Conservation (phyloP, 495 filamentous ascomycete species). For the Lophium mytilinum region DNA sequence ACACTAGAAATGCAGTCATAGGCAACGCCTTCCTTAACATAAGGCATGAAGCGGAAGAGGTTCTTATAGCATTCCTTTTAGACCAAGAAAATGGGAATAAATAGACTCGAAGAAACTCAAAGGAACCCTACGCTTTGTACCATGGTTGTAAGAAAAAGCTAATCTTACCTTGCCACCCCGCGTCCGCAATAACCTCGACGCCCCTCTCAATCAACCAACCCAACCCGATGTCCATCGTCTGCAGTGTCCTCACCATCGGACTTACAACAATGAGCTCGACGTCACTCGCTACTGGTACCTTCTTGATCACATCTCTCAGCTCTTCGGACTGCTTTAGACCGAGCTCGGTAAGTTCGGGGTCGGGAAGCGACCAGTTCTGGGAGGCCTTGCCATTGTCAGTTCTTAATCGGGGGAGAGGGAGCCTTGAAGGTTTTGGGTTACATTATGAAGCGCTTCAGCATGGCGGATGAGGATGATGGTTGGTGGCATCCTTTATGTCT, state of each 20-base stretch:
- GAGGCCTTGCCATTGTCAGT: conserved; percentile 15
- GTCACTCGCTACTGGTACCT: conserved; percentile 40
- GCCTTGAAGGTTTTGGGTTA: conserved; percentile 16
- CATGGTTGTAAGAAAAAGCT: neutral
- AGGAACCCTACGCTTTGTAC: too few relatives aligned
- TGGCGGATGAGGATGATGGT: conserved; percentile 53
- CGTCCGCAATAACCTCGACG: conserved; percentile 44
- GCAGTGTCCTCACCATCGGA: conserved; percentile 50
- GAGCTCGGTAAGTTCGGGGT: conserved; percentile 48
- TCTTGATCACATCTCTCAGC: conserved; percentile 39
- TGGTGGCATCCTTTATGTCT: conserved; percentile 40
- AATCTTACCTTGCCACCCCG: conserved; percentile 42
- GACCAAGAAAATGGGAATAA: neutral
- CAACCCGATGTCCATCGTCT: conserved; percentile 46
- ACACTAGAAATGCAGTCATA: too few relatives aligned
- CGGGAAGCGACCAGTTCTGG: conserved; percentile 34
- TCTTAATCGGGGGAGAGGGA: conserved; percentile 2
- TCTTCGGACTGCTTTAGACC: conserved; percentile 45
- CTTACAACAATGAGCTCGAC: conserved; percentile 50
- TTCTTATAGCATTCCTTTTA: neutral
- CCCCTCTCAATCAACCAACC: conserved; percentile 45
- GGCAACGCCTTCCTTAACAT: too few relatives aligned
- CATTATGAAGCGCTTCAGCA: conserved; percentile 50
- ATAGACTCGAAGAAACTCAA: neutral
- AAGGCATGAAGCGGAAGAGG: too few relatives aligned